phyloP scores from a whole-genome alignment of 2,329 filamentous ascomycete species.

The Gnomoniopsis sp. region DNA sequence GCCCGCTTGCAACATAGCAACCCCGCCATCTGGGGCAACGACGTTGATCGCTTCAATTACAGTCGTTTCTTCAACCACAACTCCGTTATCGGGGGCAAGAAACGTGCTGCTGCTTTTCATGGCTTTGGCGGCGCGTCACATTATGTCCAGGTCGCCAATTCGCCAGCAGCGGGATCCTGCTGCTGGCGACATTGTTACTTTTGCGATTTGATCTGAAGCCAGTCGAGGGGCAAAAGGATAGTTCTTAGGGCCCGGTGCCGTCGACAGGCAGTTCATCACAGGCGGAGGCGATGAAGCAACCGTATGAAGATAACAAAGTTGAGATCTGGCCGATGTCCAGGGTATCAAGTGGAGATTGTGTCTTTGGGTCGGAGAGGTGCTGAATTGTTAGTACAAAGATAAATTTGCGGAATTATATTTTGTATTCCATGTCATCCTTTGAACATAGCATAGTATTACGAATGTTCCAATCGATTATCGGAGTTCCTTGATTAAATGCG shows the following conservation, averaged over 20 bases:
- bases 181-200: slow-evolving; percentile 22
- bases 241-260: neutral
- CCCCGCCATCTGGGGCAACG: slow-evolving; percentile 27
- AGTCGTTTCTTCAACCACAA: slow-evolving; percentile 15
- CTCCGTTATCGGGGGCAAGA: neutral
- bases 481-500: too few relatives aligned
- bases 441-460: too few relatives aligned
- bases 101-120: slow-evolving; percentile 20
- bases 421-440: too few relatives aligned
- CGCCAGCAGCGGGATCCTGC: slow-evolving; percentile 24
- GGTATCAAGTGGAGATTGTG: neutral
- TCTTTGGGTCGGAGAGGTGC: slow-evolving; percentile 2
- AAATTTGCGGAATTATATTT: too few relatives aligned
- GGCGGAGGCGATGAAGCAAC: slow-evolving; percentile 19
- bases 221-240: neutral
- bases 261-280: slow-evolving; percentile 16
- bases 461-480: too few relatives aligned
- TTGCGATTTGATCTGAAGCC: slow-evolving; percentile 22
- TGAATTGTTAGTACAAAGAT: slow-evolving; percentile 1
- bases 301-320: slow-evolving; percentile 21
- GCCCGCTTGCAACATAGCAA: slow-evolving; percentile 28
- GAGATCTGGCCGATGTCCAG: neutral
- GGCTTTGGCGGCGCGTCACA: slow-evolving; percentile 24
- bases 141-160: slow-evolving; percentile 26
- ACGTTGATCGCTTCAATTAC: slow-evolving; percentile 23